Conservation (phyloP, 2,329 filamentous ascomycete species). For the Blumeria graminis region DNA sequence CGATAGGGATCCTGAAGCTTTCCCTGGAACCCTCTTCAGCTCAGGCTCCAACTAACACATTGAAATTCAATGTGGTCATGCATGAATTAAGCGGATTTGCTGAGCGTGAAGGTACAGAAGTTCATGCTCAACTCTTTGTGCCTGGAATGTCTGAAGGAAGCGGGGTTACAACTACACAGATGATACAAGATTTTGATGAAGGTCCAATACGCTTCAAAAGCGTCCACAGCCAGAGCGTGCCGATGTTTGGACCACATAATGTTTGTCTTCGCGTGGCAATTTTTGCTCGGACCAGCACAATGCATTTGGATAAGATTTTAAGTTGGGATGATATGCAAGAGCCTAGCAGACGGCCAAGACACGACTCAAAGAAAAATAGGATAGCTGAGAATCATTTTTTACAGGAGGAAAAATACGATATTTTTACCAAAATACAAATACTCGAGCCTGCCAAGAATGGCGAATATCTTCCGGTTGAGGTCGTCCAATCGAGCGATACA, state of each 20-base stretch:
- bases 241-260: slow-evolving; percentile 49
- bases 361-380: slow-evolving; percentile 29
- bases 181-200: slow-evolving; percentile 86
- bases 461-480: slow-evolving; percentile 78
- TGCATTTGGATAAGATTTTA: slow-evolving; percentile 89
- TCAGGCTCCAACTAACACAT: slow-evolving; percentile 67
- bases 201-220: slow-evolving; percentile 84
- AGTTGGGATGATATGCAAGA: slow-evolving; percentile 99
- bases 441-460: slow-evolving; percentile 80
- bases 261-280: slow-evolving; percentile 67
- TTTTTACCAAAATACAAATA: slow-evolving; percentile 71
- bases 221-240: slow-evolving; percentile 92
- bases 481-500: slow-evolving; percentile 60
- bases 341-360: slow-evolving; percentile 33
- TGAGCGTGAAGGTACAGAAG: slow-evolving; percentile 81
- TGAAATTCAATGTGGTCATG: slow-evolving; percentile 98
- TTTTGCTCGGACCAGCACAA: slow-evolving; percentile 71
- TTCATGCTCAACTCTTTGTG: slow-evolving; percentile 92
- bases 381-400: slow-evolving; percentile 85
- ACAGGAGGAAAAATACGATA: slow-evolving; percentile 78
- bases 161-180: slow-evolving; percentile 82
- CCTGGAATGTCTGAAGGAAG: slow-evolving; percentile 74
- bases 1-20: slow-evolving; percentile 72
- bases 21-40: slow-evolving; percentile 85
- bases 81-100: slow-evolving; percentile 86